Evolutionary conservation across 306 rosid species (phyloP).

Genomic region (Herpetospermum pedunculosum): DNA sequence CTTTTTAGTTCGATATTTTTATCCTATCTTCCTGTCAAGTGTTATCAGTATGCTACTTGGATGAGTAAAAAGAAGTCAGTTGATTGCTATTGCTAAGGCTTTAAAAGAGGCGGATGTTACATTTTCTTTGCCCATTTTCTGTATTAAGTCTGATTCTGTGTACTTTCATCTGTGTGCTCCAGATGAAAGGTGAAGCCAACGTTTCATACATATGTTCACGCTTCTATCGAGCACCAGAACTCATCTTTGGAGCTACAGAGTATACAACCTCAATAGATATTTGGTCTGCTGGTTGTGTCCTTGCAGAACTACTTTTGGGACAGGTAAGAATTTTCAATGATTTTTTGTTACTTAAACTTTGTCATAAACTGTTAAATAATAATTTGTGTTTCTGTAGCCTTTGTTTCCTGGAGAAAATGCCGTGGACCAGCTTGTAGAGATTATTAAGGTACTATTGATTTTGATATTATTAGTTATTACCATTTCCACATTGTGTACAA

Average conservation of each 20-base stretch:
- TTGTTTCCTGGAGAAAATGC: conserved; percentile 94
- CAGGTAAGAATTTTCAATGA: conserved; percentile 41
- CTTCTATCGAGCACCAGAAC: conserved; percentile 92
- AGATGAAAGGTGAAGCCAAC: conserved; percentile 91
- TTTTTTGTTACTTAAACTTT: neutral
- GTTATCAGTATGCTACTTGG: neutral
- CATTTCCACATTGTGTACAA: neutral
- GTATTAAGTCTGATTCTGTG: conserved; percentile 9
- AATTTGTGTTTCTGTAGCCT: conserved; percentile 41
- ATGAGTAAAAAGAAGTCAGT: neutral
- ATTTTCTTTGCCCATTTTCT: neutral
- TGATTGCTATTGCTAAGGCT: neutral
- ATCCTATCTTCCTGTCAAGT: neutral
- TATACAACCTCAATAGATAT: conserved; percentile 91
- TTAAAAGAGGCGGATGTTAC: neutral
- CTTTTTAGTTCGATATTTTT: neutral
- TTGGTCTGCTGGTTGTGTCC: conserved; percentile 99
- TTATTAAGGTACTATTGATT: conserved; percentile 53
- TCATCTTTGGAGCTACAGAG: conserved; percentile 94
- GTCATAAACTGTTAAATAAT: neutral
- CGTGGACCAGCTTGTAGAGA: conserved; percentile 95
- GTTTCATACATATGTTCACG: conserved; percentile 94
- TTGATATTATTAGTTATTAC: neutral
- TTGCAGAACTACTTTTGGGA: conserved; percentile 96
- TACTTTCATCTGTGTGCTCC: conserved; percentile 8